Base-by-base conservation (phyloP, 2,329 filamentous ascomycete species). In the Cytospora mali region DNA sequence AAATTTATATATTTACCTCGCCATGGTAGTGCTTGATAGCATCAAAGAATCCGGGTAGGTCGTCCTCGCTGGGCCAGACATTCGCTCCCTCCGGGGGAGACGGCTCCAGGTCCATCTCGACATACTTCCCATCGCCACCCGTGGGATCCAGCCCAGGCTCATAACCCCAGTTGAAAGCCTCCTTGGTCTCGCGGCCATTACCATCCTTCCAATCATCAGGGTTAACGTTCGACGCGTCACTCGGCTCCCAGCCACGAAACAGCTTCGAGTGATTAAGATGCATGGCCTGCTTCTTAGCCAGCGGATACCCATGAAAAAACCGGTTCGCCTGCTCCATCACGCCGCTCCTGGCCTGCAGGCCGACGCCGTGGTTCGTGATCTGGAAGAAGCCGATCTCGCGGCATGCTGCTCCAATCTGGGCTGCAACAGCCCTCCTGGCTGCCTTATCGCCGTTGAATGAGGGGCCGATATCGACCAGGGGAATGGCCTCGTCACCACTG, bases 381-480 rank as follows among this genome's bases (percentile, higher is more conserved):
- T 72, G 71, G 27, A 72, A 70, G 60, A 72, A 71, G 14, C 70
- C 70, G 10, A 71, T 65, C 2, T 68, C 63, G 23, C 66, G 62
- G 29, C 69, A 63, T 33, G 53, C 54, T 31, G 51, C 42, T 1
- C 57, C 57, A 7, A 59, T 53, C n/a, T 53, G 49, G 11, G 33
- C 57, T 4, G 57, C 57, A 2, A 59, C 33, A 3, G 25, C 21
- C 16, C 11, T 52, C 25, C 31, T 59, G 1, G 49, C 57, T 3
- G 49, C n/a, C 39, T 31, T n/a, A 27, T 29, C 50, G 16, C 57
- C 57, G 33, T 46, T 28, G 57, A 42, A 35, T 29, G 57, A 59
- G n/a, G 57, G 57, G 25, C 57, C 57, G 14, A 59, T 59, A 25
- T 59, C 57, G 33, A 59, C 52, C n/a, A 59, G 9, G 14, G 57